phyloP scores from a whole-genome alignment of 352 stramenopile genomes.

The Phytopythium montanum region DNA sequence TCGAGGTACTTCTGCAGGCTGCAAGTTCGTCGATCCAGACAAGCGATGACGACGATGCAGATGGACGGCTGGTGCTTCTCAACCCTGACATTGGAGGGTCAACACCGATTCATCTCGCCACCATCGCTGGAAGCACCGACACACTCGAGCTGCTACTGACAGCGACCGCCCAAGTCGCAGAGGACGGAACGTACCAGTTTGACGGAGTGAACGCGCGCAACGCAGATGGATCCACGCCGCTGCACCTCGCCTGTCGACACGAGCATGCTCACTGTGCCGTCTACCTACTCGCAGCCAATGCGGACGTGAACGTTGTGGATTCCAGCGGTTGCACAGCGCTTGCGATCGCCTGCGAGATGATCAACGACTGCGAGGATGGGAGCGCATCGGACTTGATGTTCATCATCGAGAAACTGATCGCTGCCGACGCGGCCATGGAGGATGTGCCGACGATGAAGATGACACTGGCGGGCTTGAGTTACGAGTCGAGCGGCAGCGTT shows the following conservation, averaged over 20 bases:
- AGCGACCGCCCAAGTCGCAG: slow-evolving; percentile 35
- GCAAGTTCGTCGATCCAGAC: background rate
- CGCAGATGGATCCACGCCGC: slow-evolving; percentile 45
- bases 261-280: slow-evolving; percentile 41
- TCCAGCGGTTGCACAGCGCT: slow-evolving; percentile 26
- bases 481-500: background rate
- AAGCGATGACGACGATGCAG: background rate
- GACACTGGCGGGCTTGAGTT: background rate
- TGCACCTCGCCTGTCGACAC: slow-evolving; percentile 46
- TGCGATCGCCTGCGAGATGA: slow-evolving; percentile 40
- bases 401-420: slow-evolving; percentile 51
- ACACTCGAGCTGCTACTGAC: slow-evolving; percentile 49
- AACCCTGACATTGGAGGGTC: slow-evolving; percentile 16
- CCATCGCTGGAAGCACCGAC: slow-evolving; percentile 27
- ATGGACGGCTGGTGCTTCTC: background rate
- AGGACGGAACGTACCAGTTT: slow-evolving; percentile 39
- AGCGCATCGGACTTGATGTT: slow-evolving; percentile 21
- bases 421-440: slow-evolving; percentile 27
- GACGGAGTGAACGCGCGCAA: slow-evolving; percentile 45
- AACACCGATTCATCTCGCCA: slow-evolving; percentile 33
- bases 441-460: background rate
- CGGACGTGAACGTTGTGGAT: slow-evolving; percentile 35
- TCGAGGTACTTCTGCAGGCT: slow-evolving; percentile 43
- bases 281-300: slow-evolving; percentile 61
- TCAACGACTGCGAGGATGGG: slow-evolving; percentile 28